Conservation (phyloP, 257 asterid genomes). For the Penstemon davidsonii region DNA sequence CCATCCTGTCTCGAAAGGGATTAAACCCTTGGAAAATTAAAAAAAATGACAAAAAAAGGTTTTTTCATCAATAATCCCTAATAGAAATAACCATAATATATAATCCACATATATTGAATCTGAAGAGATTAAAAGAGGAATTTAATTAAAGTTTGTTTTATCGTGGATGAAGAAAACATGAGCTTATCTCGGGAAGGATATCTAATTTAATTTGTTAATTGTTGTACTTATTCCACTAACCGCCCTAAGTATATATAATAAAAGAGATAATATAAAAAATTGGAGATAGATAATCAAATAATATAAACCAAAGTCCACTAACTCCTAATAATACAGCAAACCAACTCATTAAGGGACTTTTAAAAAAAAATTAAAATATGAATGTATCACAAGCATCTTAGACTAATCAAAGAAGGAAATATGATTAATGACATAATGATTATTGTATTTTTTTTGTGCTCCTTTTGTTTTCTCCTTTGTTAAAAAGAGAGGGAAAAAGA, state of each 20-base stretch:
- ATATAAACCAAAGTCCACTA: constrained; percentile 35
- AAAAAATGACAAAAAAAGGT: too few species aligned
- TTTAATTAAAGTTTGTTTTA: too few species aligned
- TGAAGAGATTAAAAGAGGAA: too few species aligned
- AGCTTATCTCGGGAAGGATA: not conserved
- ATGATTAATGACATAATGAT: constrained; percentile 15
- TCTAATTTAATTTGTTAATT: not conserved
- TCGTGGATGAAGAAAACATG: not conserved
- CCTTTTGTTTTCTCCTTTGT: not conserved
- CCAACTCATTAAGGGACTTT: constrained; percentile 31
- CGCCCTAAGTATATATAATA: constrained; percentile 48
- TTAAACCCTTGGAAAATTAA: too few species aligned
- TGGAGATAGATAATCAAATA: constrained; percentile 23
- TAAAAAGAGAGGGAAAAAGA: not conserved
- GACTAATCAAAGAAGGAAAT: constrained; percentile 13
- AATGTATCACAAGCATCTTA: constrained; percentile 15
- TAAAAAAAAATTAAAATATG: constrained; percentile 9
- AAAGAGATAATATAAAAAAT: constrained; percentile 40
- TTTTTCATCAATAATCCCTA: too few species aligned
- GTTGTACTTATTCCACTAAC: constrained; percentile 20
- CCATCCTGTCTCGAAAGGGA: too few species aligned
- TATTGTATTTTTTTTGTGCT: constrained; percentile 4
- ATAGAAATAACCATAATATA: too few species aligned
- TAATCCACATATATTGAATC: too few species aligned
- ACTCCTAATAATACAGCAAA: constrained; percentile 22